These are phyloP conservation scores for Vickermania spadyakhi DNA, from an alignment of 208 protist genomes.

Conservation along the genomic window DNA sequence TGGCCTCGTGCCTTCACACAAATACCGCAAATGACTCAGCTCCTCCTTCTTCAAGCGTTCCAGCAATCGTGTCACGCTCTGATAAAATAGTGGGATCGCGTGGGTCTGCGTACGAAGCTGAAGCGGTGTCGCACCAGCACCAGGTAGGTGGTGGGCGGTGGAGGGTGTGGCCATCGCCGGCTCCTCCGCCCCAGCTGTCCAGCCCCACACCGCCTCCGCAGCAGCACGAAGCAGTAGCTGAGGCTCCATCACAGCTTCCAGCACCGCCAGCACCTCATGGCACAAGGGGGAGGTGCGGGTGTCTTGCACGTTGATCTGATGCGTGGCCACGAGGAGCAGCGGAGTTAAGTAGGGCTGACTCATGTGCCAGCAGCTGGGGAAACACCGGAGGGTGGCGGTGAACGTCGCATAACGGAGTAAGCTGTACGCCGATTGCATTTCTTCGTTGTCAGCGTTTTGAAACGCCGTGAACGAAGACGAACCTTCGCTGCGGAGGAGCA, in stretches of 20 bases:
- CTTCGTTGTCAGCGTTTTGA: no score
- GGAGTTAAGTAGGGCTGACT: constrained; percentile 65
- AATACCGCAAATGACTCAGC: constrained; percentile 45
- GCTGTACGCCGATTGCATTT: constrained; percentile 26
- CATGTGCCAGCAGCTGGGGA: constrained; percentile 80
- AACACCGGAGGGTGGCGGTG: constrained; percentile 44
- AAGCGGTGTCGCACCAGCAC: constrained; percentile 1
- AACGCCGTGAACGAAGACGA: constrained; percentile 24
- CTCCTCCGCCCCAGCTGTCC: neutral
- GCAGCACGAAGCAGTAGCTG: constrained; percentile 71
- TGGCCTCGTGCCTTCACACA: constrained; percentile 38
- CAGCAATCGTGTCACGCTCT: constrained; percentile 52
- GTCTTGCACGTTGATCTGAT: constrained; percentile 53
- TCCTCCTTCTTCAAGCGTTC: constrained; percentile 63
- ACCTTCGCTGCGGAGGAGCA: constrained; percentile 40
- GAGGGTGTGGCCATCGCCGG: neutral
- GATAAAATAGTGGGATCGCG: constrained; percentile 64
- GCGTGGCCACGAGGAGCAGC: constrained; percentile 48
- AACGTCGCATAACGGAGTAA: constrained; percentile 62
- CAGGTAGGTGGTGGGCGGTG: neutral
- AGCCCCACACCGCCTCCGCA: constrained; percentile 4
- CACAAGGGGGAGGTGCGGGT: constrained; percentile 62
- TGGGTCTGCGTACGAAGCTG: constrained; percentile 60
- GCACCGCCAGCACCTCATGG: constrained; percentile 63
- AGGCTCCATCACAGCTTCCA: constrained; percentile 81